Base-by-base conservation (phyloP, 805 yeast genomes). In the Wickerhamomyces ciferrii region DNA sequence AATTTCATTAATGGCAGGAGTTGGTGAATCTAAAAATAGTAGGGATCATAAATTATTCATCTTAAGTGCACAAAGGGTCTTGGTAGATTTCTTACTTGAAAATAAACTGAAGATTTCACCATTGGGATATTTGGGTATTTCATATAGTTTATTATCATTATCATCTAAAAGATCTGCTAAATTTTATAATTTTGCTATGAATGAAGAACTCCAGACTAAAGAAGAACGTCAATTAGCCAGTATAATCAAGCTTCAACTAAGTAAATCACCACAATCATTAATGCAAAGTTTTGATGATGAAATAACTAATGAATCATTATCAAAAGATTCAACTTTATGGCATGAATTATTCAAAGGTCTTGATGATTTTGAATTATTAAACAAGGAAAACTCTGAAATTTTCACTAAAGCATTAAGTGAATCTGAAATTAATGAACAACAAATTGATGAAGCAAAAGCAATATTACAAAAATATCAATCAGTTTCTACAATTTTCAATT, bases 291-390 rank as follows among this genome's bases (percentile, higher is more conserved):
- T 50, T 34, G 51, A 50, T 36, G 13, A 34, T 2, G 29, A 39
- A 5, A 37, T 43, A 5, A 18, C 32, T 5, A 15, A 24, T 1
- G 39, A 39, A 2, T 13, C 20, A 29, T n/a, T 38, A n/a, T 40
- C 49, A 3, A 17, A 19, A 10, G 42, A 38, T 34, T 7, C 37
- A 10, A 10, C 7, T 19, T 11, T 44, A 5, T 49, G 53, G 53
- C 32, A 37, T 9, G 38, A 36, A 14, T 44, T 49, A 15, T 15
- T 47, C 9, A 9, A 18, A 2, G n/a, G 14, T 6, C 40, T 42
- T 6, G 35, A 44, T 15, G 20, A 32, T 25, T 41, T 45, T 20
- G 41, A 42, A 15, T 5, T 36, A 1, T 9, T 53, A 0, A 43
- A 25, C 17, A 34, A 44, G 6, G 21, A 32, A 14, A 39, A 43